Conservation (phyloP, 202 grass and related monocot species). For the Thinopyrum obtusiflorum region DNA sequence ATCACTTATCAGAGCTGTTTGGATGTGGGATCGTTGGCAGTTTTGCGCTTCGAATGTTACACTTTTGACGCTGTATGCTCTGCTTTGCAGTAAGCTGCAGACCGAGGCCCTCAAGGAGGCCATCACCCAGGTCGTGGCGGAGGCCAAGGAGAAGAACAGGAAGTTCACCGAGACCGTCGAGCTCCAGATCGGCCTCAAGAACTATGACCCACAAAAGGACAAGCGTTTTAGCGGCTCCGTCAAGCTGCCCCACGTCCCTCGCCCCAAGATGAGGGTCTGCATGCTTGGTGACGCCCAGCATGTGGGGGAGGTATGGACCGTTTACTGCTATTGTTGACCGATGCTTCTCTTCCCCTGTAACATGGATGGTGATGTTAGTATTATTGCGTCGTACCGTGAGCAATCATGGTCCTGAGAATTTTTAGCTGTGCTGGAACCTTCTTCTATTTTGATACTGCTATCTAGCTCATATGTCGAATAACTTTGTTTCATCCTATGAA, state of each 20-base stretch:
- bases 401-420: background rate
- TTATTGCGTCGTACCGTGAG: background rate
- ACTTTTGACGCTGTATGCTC: background rate
- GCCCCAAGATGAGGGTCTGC: constrained; percentile 84
- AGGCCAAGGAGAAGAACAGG: constrained; percentile 58
- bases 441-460: too few relatives aligned
- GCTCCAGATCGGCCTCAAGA: constrained; percentile 76
- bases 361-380: background rate
- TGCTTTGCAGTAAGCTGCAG: constrained; percentile 56
- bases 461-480: too few relatives aligned
- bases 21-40: too few relatives aligned
- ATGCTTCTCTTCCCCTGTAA: too few relatives aligned
- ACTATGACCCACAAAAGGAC: constrained; percentile 86
- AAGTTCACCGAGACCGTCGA: constrained; percentile 64
- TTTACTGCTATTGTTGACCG: accelerated
- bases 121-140: constrained; percentile 44
- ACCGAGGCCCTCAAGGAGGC: constrained; percentile 57
- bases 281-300: constrained; percentile 80
- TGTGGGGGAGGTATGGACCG: constrained; percentile 53
- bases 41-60: too few relatives aligned
- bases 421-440: background rate
- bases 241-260: constrained; percentile 69
- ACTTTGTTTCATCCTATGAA: background rate
- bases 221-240: constrained; percentile 82
- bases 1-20: too few relatives aligned